phyloP scores from a whole-genome alignment of 2,329 filamentous ascomycete species.

The Clonostachys solani region DNA sequence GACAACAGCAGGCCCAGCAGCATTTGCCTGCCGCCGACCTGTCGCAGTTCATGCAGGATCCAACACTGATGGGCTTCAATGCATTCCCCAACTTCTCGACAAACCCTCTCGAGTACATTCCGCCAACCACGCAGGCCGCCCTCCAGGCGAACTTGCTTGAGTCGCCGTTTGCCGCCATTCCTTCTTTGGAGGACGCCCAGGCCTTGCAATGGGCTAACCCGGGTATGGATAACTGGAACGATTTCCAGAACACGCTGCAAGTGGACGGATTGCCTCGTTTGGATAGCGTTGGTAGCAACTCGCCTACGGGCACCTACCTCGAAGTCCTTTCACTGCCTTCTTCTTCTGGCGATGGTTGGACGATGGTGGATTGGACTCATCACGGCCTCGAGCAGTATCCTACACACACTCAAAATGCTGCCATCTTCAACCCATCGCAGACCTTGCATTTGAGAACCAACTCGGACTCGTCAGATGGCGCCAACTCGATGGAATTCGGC shows the following conservation, averaged over 20 bases:
- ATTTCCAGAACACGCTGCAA: slow-evolving; percentile 62
- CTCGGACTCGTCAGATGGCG: slow-evolving; percentile 78
- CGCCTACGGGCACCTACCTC: slow-evolving; percentile 56
- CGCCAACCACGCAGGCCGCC: slow-evolving; percentile 52
- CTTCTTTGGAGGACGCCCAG: slow-evolving; percentile 51
- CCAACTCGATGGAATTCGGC: slow-evolving; percentile 62
- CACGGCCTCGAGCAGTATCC: slow-evolving; percentile 60
- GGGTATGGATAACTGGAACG: slow-evolving; percentile 72
- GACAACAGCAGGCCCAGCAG: slow-evolving; percentile 28
- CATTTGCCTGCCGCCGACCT: slow-evolving; percentile 33
- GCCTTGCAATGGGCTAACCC: slow-evolving; percentile 55
- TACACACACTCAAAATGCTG: slow-evolving; percentile 45
- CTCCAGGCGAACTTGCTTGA: slow-evolving; percentile 62
- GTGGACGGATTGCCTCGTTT: slow-evolving; percentile 41
- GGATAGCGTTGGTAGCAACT: slow-evolving; percentile 38
- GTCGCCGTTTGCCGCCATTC: slow-evolving; percentile 55
- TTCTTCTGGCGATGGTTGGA: slow-evolving; percentile 86
- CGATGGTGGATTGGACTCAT: slow-evolving; percentile 70
- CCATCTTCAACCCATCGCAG: slow-evolving; percentile 89
- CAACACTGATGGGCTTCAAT: slow-evolving; percentile 51
- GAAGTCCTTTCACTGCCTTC: slow-evolving; percentile 80
- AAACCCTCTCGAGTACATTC: slow-evolving; percentile 56
- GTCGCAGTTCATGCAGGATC: slow-evolving; percentile 52
- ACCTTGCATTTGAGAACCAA: slow-evolving; percentile 83
- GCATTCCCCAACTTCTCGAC: slow-evolving; percentile 50